A percentile compares a stretch with the other conserved stretches of the same genome.
phyloP scores from a whole-genome alignment of 805 yeast species.

The Saccharomycopsis vini region DNA sequence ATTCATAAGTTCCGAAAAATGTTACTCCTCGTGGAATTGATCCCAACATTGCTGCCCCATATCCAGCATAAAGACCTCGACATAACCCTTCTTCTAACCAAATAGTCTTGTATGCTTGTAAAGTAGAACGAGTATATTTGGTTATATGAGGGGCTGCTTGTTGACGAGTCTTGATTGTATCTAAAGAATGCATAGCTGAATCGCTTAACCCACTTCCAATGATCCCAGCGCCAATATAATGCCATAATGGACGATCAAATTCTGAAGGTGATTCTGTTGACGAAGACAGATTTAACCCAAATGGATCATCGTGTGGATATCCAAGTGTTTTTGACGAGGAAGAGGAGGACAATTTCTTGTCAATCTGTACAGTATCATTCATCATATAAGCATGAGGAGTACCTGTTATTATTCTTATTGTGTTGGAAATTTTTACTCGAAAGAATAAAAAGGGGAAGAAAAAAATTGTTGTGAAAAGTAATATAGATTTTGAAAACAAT shows the following conservation, averaged over 20 bases:
- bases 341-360: too few relatives aligned
- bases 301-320: too few relatives aligned
- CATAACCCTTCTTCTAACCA: conserved; percentile 73
- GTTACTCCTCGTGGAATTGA: conserved; percentile 89
- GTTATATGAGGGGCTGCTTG: conserved; percentile 74
- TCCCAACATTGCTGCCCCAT: conserved; percentile 84
- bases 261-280: too few relatives aligned
- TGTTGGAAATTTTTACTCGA: too few relatives aligned
- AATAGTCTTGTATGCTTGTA: conserved; percentile 67
- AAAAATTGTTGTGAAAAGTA: too few relatives aligned
- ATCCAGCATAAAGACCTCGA: conserved; percentile 87
- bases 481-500: too few relatives aligned
- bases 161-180: conserved; percentile 93
- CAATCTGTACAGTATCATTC: too few relatives aligned
- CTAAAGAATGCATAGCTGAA: conserved; percentile 87
- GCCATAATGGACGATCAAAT: conserved; percentile 45
- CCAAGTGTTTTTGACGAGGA: too few relatives aligned
- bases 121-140: conserved; percentile 67
- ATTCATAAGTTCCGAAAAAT: conserved; percentile 87
- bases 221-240: conserved; percentile 82
- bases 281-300: too few relatives aligned
- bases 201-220: conserved; percentile 93
- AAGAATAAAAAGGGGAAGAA: too few relatives aligned
- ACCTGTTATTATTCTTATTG: too few relatives aligned
- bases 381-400: too few relatives aligned